Conservation (phyloP, 2,329 filamentous ascomycete species). For the Trichoderma koningiopsis region DNA sequence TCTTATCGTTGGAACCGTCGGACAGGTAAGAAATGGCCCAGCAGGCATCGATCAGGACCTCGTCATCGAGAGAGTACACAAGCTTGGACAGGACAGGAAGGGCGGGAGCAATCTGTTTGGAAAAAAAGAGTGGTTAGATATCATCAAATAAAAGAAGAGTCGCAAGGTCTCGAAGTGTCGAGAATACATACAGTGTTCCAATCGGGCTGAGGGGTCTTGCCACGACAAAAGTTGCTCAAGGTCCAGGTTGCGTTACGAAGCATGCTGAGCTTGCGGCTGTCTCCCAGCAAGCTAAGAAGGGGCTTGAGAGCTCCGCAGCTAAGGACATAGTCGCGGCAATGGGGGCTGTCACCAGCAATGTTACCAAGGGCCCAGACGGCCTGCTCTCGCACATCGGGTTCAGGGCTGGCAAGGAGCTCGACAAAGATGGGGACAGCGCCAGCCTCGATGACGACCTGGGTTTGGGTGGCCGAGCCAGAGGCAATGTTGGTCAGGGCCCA, state of each 20-base stretch:
- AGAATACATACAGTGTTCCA: conserved; percentile 80
- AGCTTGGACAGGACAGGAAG: conserved; percentile 95
- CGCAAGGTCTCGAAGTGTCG: no score
- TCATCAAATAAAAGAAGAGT: conserved; percentile 14
- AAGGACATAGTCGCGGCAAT: conserved; percentile 95
- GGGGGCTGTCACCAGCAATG: conserved; percentile 97
- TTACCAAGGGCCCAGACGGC: conserved; percentile 98
- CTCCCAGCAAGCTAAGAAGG: conserved; percentile 83
- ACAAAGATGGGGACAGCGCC: conserved; percentile 98
- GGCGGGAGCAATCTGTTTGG: conserved; percentile 82
- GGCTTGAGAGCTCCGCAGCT: conserved; percentile 89
- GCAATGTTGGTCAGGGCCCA: conserved; percentile 99
- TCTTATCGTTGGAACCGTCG: conserved; percentile 98
- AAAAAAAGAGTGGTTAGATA: background rate
- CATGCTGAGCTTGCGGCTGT: conserved; percentile 99
- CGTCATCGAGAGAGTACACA: conserved; percentile 96
- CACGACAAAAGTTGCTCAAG: conserved; percentile 98
- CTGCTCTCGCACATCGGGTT: conserved; percentile 97
- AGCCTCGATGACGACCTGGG: conserved; percentile 97
- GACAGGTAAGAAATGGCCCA: conserved; percentile 99
- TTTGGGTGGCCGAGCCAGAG: conserved; percentile 94
- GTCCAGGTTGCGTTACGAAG: conserved; percentile 98
- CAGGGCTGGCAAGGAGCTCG: conserved; percentile 90
- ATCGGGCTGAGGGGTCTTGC: conserved; percentile 98
- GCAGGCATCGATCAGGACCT: conserved; percentile 97